These are phyloP conservation scores for Eleusine coracana DNA, from an alignment of 176 grass and related monocot genomes.

Conservation along the genomic window DNA sequence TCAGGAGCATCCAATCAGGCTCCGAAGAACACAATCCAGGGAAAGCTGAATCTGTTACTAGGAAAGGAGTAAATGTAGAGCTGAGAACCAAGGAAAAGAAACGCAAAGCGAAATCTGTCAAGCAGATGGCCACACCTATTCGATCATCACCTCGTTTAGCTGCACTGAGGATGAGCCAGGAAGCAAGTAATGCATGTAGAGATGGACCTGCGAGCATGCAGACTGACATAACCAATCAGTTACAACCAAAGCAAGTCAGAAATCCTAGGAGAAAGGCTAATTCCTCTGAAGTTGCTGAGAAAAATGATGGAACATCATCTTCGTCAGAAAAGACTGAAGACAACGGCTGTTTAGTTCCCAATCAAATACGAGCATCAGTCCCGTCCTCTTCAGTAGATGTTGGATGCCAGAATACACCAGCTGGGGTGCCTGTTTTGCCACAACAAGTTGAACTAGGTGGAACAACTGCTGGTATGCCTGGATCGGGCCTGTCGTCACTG, in stretches of 20 bases:
- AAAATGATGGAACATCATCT: constrained; percentile 39
- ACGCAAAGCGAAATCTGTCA: constrained; percentile 37
- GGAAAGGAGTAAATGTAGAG: constrained; percentile 29
- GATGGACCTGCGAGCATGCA: constrained; percentile 12
- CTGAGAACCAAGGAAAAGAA: constrained; percentile 43
- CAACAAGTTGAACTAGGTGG: constrained; percentile 29
- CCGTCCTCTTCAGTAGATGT: constrained; percentile 28
- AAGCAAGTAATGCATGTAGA: constrained; percentile 16
- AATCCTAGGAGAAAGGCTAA: constrained; percentile 27
- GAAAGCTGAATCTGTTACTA: constrained; percentile 26
- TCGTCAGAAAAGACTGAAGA: constrained; percentile 33
- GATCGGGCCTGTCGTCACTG: constrained; percentile 47
- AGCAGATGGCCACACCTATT: constrained; percentile 39
- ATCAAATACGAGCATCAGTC: constrained; percentile 30
- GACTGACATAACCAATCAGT: not conserved
- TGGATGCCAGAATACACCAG: constrained; percentile 19
- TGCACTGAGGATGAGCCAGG: constrained; percentile 47
- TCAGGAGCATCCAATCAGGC: constrained; percentile 3
- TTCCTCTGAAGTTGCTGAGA: constrained; percentile 38
- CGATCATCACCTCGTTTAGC: constrained; percentile 66
- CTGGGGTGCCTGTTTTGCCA: constrained; percentile 5
- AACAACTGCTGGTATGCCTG: constrained; percentile 43
- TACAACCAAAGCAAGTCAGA: constrained; percentile 26
- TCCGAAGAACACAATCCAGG: constrained; percentile 6
- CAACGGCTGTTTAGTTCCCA: constrained; percentile 27